Base-by-base conservation (phyloP, 108 stramenopile genomes). In the Phaeodactylum tricornutum region DNA sequence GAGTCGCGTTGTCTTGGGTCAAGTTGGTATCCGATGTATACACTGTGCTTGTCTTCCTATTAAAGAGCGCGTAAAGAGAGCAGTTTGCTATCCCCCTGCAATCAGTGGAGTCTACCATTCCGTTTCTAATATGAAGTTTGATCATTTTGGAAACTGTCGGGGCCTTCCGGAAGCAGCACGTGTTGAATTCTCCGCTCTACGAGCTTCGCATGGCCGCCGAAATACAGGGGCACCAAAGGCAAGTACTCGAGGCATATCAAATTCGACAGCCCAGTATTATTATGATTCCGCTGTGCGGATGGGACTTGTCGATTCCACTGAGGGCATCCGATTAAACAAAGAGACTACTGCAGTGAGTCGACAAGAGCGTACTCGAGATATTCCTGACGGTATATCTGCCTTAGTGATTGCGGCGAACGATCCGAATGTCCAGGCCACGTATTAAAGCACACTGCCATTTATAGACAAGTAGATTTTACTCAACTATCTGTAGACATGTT, bases 81-180 rank as follows among this genome's bases (percentile, higher is more conserved):
- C 74, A 24, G 47, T 69, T 25, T 75, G 74, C 27, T 75, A 66
- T 30, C 68, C 74, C 16, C 74, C 67, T 1, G 33, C 50, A n/a
- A 47, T 70, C 9, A 31, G 27, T 40, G 64, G 55, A 3, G 57
- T 75, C 36, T 75, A 75, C 40, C 74, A 75, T 42, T 37, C 64
- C 8, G 65, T 70, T 1, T 69, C 64, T 19, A 75, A 75, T 55
- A 75, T 75, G 68, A 69, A 70, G 46, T 75, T 70, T 44, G 74
- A 75, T 55, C 74, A 75, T 34, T 75, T 69, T 51, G 43, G 36
- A 0, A 31, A 32, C 1, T 75, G 74, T 43, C 41, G 33, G 14
- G 53, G 60, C 19, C 39, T 75, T 6, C 48, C 60, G 1, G 27
- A 43, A 8, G 16, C 64, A 14, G 47, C 29, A 19, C 21, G 53